A percentile compares a stretch with the other conserved stretches of the same genome.
Conservation (phyloP, 768 basidiomycete genomes). For the Pleurotus platypus region DNA sequence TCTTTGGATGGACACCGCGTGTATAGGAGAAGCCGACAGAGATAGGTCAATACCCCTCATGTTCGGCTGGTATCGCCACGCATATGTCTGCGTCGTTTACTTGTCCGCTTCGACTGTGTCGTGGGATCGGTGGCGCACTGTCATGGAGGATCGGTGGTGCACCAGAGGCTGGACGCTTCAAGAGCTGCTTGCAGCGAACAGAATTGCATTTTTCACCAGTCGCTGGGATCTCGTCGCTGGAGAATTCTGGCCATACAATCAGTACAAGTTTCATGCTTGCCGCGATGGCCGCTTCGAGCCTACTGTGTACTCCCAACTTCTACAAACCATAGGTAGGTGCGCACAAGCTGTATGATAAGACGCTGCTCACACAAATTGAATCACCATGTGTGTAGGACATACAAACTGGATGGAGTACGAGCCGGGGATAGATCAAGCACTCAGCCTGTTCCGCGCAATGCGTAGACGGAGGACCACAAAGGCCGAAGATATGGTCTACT, state of each 20-base stretch:
- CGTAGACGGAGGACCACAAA: neutral
- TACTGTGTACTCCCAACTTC: no score
- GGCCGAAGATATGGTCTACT: constrained; percentile 2
- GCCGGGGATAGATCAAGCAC: neutral
- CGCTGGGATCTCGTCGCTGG: neutral
- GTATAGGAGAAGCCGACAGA: neutral
- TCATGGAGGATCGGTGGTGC: neutral
- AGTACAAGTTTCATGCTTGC: no score
- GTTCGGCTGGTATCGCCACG: neutral
- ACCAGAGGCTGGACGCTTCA: neutral
- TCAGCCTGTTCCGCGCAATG: neutral
- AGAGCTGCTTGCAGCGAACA: neutral
- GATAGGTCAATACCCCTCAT: no score
- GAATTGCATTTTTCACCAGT: neutral
- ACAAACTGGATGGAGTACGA: neutral
- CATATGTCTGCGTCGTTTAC: neutral
- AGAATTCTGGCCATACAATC: neutral
- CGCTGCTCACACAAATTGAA: no score
- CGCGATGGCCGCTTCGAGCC: no score
- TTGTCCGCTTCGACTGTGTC: neutral
- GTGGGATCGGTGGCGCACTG: no score
- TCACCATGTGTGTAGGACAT: no score
- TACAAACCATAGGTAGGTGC: neutral
- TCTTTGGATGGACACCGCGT: neutral
- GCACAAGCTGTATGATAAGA: neutral